Evolutionary conservation across 1,284 basidiomycete genomes (phyloP).

Genomic region (Neotropicomus parvogracilis): DNA sequence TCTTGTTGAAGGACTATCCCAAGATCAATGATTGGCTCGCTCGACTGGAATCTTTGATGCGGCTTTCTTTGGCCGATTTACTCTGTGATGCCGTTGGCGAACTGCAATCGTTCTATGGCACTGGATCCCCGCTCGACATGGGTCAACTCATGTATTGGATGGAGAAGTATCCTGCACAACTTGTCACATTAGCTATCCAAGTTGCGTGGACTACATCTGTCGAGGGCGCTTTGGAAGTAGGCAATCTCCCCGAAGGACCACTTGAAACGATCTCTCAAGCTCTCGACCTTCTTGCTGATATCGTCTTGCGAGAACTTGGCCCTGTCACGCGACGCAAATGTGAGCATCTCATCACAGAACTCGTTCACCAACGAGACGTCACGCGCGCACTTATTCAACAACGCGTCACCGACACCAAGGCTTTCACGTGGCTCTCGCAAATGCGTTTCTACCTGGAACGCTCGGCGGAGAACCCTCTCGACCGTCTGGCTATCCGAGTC

Average conservation of each 20-base stretch:
- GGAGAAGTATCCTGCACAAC: conserved; percentile 90
- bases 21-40: conserved; percentile 99
- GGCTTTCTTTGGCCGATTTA: conserved; percentile 81
- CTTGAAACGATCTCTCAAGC: conserved; percentile 79
- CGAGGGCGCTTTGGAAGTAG: conserved; percentile 66
- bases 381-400: conserved; percentile 76
- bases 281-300: conserved; percentile 91
- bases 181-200: conserved; percentile 92
- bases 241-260: conserved; percentile 57
- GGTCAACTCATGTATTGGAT: conserved; percentile 86
- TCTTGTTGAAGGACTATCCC: conserved; percentile 87
- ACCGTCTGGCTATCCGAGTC: conserved; percentile 77
- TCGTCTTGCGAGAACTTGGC: conserved; percentile 86
- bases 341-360: conserved; percentile 98
- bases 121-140: conserved; percentile 49
- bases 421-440: conserved; percentile 94
- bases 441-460: conserved; percentile 97
- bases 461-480: conserved; percentile 67
- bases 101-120: conserved; percentile 79
- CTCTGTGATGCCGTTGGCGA: conserved; percentile 79
- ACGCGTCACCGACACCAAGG: conserved; percentile 60
- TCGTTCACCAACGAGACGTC: conserved; percentile 97
- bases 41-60: conserved; percentile 91
- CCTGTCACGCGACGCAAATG: conserved; percentile 93
- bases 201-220: conserved; percentile 91